Conservation (phyloP, 228 moss, liverwort and hornwort species). For the Sphagnum magellanicum region DNA sequence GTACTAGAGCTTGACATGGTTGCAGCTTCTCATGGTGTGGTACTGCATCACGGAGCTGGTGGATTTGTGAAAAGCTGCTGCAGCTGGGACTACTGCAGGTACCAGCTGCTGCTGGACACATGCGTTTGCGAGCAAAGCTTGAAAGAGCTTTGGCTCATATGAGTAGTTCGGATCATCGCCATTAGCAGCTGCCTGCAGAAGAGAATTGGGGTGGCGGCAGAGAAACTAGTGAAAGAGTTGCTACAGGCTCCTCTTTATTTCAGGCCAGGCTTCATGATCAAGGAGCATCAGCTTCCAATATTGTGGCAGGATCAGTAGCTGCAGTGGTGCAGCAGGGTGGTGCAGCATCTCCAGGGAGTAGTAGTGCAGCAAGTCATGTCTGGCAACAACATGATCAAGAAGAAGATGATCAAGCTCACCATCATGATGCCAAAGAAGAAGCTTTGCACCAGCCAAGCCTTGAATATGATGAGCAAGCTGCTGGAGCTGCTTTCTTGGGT, state of each 20-base stretch:
- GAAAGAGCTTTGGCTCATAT: slow-evolving; percentile 3
- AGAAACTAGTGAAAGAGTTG: not conserved
- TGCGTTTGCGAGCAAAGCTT: slow-evolving; percentile 1
- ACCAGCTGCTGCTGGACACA: too few species aligned
- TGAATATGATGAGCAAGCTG: not conserved
- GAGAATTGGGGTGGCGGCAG: slow-evolving; percentile 1
- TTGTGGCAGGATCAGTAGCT: too few species aligned
- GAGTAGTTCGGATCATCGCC: not conserved
- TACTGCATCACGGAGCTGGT: too few species aligned
- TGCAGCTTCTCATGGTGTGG: too few species aligned
- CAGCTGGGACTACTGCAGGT: too few species aligned
- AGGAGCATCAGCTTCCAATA: too few species aligned
- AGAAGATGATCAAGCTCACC: too few species aligned
- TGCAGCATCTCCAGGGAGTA: too few species aligned
- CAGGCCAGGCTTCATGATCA: too few species aligned
- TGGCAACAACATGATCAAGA: slow-evolving; percentile 1
- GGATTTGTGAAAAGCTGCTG: too few species aligned
- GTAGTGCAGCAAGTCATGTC: not conserved
- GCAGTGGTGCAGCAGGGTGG: not conserved
- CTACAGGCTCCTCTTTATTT: not conserved
- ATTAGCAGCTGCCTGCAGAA: not conserved
- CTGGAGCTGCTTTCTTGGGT: not conserved
- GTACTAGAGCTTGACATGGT: too few species aligned
- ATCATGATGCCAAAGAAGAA: not conserved
- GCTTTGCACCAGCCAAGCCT: not conserved